A percentile compares a stretch with the other conserved stretches of the same genome.
These are phyloP conservation scores for Pyrrhoderma noxium DNA, from an alignment of 1,284 basidiomycete species.

Conservation along the genomic window DNA sequence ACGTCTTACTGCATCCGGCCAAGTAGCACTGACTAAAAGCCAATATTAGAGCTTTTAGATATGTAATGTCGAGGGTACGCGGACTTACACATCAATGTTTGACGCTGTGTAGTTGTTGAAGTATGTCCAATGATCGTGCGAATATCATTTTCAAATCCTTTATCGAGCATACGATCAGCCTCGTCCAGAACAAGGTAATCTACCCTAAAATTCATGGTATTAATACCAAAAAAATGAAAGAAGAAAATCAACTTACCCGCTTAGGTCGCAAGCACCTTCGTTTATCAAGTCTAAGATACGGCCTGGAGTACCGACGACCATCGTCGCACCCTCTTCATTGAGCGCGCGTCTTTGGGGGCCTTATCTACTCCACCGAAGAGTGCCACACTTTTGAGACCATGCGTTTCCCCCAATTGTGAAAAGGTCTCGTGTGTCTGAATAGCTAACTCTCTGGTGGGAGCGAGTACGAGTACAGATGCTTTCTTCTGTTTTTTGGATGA, in stretches of 20 bases:
- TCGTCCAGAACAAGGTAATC: constrained; percentile 94
- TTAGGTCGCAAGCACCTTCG: constrained; percentile 79
- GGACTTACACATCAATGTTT: constrained; percentile 87
- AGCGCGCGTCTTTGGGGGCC: constrained; percentile 64
- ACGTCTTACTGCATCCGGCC: constrained; percentile 93
- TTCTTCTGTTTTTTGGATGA: constrained; percentile 21
- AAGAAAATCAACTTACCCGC: constrained; percentile 41
- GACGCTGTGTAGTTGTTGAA: constrained; percentile 58
- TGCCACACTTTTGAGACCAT: constrained; percentile 77
- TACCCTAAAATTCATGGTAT: constrained; percentile 42
- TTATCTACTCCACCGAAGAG: constrained; percentile 93
- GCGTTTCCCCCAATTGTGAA: constrained; percentile 66
- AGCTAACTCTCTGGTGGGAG: constrained; percentile 91
- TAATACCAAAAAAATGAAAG: not conserved
- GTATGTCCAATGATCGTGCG: constrained; percentile 82
- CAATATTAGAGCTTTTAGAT: constrained; percentile 6
- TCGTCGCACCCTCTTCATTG: constrained; percentile 53
- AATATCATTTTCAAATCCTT: constrained; percentile 98
- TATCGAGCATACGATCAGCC: constrained; percentile 97
- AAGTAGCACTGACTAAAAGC: constrained; percentile 85
- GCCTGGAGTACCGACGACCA: constrained; percentile 93
- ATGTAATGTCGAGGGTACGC: not conserved
- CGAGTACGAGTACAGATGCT: constrained; percentile 78
- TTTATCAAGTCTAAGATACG: constrained; percentile 86
- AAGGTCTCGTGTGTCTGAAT: constrained; percentile 92